phyloP scores from a whole-genome alignment of 768 basidiomycete genomes.

The Trametes villosa region DNA sequence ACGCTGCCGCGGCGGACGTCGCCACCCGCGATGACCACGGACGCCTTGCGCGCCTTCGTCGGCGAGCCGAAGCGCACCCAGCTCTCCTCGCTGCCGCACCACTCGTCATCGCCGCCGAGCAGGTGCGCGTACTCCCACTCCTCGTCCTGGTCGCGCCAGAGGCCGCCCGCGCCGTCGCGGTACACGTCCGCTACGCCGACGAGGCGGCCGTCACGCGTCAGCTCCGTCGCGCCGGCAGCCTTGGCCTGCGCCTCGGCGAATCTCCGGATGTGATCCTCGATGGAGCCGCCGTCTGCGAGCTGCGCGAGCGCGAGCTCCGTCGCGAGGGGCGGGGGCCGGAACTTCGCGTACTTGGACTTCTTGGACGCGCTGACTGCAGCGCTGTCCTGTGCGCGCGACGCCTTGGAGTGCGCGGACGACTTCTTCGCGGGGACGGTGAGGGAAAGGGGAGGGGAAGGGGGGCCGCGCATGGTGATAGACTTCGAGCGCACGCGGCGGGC shows the following conservation, averaged over 20 bases:
- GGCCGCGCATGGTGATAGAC: constrained; percentile 32
- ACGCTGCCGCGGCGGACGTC: constrained; percentile 49
- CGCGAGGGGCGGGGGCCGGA: constrained; percentile 57
- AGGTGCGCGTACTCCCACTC: constrained; percentile 70
- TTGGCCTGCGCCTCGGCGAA: constrained; percentile 60
- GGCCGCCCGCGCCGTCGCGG: constrained; percentile 60
- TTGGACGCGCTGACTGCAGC: constrained; percentile 50
- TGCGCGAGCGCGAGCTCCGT: constrained; percentile 75
- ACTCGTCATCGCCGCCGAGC: constrained; percentile 45
- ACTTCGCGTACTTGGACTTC: constrained; percentile 48
- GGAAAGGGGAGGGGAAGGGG: constrained; percentile 26
- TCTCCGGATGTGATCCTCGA: constrained; percentile 57
- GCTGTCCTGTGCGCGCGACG: constrained; percentile 22
- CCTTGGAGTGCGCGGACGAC: constrained; percentile 16
- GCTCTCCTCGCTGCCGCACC: constrained; percentile 29
- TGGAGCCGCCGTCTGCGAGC: constrained; percentile 64
- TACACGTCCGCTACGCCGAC: constrained; percentile 55
- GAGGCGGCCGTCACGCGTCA: constrained; percentile 30
- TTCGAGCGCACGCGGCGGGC: constrained; percentile 42
- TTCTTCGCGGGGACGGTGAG: constrained; percentile 5
- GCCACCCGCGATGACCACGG: constrained; percentile 9
- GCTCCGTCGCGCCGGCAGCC: constrained; percentile 34
- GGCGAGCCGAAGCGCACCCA: constrained; percentile 52
- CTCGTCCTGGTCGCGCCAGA: constrained; percentile 78
- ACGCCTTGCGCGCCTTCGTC: constrained; percentile 31